Evolutionary conservation across 2,329 filamentous ascomycete genomes (phyloP).

Genomic region (Amphichorda felina): DNA sequence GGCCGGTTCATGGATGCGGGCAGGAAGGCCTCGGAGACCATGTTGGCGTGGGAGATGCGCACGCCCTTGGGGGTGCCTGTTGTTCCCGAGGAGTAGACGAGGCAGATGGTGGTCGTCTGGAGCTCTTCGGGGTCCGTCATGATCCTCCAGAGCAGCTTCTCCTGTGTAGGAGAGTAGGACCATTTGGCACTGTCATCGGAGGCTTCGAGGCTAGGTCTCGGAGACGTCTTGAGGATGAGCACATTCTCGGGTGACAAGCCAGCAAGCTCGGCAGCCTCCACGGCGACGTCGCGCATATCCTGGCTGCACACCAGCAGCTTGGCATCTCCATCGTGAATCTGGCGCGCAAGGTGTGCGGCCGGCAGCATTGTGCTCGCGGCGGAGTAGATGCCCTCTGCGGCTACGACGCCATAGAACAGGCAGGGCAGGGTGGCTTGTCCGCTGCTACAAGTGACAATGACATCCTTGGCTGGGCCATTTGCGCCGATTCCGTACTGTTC

Average conservation of each 20-base stretch:
- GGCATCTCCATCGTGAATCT: constrained; percentile 24
- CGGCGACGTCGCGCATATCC: constrained; percentile 30
- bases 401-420: constrained; percentile 43
- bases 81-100: constrained; percentile 35
- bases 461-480: constrained; percentile 25
- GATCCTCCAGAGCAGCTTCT: constrained; percentile 35
- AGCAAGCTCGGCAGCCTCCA: constrained; percentile 33
- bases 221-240: constrained; percentile 22
- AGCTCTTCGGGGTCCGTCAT: constrained; percentile 38
- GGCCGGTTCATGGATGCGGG: constrained; percentile 15
- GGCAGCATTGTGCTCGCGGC: constrained; percentile 39
- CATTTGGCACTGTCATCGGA: constrained; percentile 9
- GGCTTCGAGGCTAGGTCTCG: not conserved
- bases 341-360: constrained; percentile 33
- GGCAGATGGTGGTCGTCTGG: constrained; percentile 23
- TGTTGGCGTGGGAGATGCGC: constrained; percentile 30
- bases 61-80: constrained; percentile 36
- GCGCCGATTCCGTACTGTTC: constrained; percentile 36
- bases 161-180: constrained; percentile 10
- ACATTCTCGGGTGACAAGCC: constrained; percentile 34
- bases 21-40: constrained; percentile 24
- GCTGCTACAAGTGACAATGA: constrained; percentile 42
- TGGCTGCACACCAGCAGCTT: constrained; percentile 31
- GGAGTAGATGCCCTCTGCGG: constrained; percentile 46
- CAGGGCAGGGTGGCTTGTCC: constrained; percentile 42